Evolutionary conservation across 192 early-diverging fungal genomes (phyloP).

Genomic region (Coemansia sp.): DNA sequence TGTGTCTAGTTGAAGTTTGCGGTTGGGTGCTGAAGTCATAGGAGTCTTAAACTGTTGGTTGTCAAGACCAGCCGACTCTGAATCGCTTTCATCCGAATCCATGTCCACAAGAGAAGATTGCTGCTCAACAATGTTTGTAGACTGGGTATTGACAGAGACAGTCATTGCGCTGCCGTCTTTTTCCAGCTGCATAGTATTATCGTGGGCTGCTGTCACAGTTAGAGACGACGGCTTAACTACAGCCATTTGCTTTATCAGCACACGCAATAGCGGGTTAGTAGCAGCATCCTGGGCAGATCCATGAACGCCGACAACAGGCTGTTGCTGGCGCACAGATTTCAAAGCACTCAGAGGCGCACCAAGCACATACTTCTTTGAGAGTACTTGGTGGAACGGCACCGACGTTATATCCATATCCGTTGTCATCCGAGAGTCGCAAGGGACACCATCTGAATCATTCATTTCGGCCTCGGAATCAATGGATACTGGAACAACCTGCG

Average conservation of each 20-base stretch:
- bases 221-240: conserved; percentile 6
- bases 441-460: neutral
- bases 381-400: neutral
- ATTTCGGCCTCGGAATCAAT: neutral
- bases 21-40: no score
- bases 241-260: conserved; percentile 34
- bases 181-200: neutral
- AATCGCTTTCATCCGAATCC: no score
- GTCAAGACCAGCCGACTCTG: no score
- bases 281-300: conserved; percentile 15
- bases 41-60: no score
- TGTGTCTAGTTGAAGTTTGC: no score
- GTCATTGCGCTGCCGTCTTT: no score
- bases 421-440: neutral
- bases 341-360: conserved; percentile 24
- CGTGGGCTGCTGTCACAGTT: neutral
- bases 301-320: conserved; percentile 14
- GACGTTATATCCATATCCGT: neutral
- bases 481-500: neutral
- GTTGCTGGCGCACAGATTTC: conserved; percentile 20
- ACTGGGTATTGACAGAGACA: no score
- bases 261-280: conserved; percentile 24
- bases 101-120: no score
- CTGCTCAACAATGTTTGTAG: no score
- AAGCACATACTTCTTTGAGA: no score